Percentiles rank a stretch among this genome's conserved stretches.
Evolutionary conservation across 1,139 yeast species (phyloP).

Genomic region (Yamadazyma atmosphaerica): DNA sequence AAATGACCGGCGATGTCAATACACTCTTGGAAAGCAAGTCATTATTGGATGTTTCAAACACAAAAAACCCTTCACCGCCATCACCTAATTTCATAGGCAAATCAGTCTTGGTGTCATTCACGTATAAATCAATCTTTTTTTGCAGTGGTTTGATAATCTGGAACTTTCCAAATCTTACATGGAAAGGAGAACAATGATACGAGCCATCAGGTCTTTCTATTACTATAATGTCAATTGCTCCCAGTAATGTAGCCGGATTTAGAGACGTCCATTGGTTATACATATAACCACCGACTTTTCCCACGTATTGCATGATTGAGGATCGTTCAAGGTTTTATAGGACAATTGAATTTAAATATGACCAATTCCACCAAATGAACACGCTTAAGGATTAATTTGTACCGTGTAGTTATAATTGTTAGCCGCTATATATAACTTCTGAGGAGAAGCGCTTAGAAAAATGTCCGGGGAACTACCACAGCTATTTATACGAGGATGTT

Average conservation of each 20-base stretch:
- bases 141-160: slow-evolving; percentile 94
- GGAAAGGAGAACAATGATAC: slow-evolving; percentile 93
- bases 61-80: slow-evolving; percentile 98
- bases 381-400: not conserved
- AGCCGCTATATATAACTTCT: too few species aligned
- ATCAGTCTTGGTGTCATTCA: slow-evolving; percentile 78
- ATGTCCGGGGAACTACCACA: not conserved
- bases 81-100: slow-evolving; percentile 96
- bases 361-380: too few species aligned
- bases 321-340: not conserved
- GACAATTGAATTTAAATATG: not conserved
- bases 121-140: slow-evolving; percentile 85
- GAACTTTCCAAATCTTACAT: slow-evolving; percentile 92
- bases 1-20: slow-evolving; percentile 88
- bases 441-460: not conserved
- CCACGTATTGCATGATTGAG: slow-evolving; percentile 84
- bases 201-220: slow-evolving; percentile 88
- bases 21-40: slow-evolving; percentile 70
- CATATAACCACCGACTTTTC: slow-evolving; percentile 90
- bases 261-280: slow-evolving; percentile 97
- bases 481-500: not conserved
- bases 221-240: slow-evolving; percentile 96
- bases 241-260: slow-evolving; percentile 93
- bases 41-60: slow-evolving; percentile 74
- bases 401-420: not conserved